A percentile compares a stretch with the other conserved stretches of the same genome.
These are phyloP conservation scores for Ilyonectria destructans DNA, from an alignment of 2,329 filamentous ascomycete genomes.

Conservation along the genomic window DNA sequence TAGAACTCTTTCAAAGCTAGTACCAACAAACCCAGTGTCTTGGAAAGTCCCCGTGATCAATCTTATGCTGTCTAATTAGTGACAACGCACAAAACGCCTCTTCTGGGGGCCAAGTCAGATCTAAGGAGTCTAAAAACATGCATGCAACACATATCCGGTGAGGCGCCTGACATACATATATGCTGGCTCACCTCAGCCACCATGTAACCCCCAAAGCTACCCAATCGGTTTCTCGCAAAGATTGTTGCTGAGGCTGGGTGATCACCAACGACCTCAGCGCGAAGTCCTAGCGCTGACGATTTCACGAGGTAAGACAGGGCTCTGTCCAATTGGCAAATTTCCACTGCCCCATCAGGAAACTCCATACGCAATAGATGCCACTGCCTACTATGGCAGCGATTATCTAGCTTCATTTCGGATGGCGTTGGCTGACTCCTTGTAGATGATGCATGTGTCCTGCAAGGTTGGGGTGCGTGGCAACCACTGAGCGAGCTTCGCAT, in stretches of 20 bases:
- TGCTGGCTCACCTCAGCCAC: slow-evolving; percentile 24
- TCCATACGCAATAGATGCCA: background rate
- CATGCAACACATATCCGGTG: background rate
- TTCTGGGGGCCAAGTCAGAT: background rate
- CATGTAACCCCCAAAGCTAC: background rate
- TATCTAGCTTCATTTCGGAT: background rate
- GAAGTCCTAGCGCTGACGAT: slow-evolving; percentile 25
- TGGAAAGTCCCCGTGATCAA: background rate
- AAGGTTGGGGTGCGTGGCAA: background rate
- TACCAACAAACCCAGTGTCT: background rate
- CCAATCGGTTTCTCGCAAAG: slow-evolving; percentile 8
- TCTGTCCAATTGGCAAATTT: background rate
- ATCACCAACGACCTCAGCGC: slow-evolving; percentile 7
- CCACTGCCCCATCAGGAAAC: background rate
- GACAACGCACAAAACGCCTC: background rate
- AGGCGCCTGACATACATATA: slow-evolving; percentile 6
- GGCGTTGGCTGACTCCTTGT: background rate
- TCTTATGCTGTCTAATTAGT: background rate
- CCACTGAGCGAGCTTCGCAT: background rate
- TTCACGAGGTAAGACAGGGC: background rate
- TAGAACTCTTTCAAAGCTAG: background rate
- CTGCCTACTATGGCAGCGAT: background rate
- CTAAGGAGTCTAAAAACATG: background rate
- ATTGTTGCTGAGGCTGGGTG: background rate
- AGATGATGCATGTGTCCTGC: slow-evolving; percentile 14